Base-by-base conservation (phyloP, 2,329 filamentous ascomycete genomes). In the Reticulascus tulasneorum region DNA sequence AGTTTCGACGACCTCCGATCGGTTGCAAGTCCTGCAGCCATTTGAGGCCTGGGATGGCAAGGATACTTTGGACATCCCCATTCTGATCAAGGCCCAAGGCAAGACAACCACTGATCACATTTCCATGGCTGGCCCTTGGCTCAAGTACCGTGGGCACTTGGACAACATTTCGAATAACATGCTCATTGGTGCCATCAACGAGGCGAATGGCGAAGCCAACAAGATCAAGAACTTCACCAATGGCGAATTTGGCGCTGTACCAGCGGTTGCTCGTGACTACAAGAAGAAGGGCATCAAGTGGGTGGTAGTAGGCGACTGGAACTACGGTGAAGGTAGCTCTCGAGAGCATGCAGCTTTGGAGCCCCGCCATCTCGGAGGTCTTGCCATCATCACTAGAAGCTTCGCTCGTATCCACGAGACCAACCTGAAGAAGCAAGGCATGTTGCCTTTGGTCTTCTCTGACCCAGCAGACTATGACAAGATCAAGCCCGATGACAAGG, bases 91-190 rank as follows among this genome's bases (percentile, higher is more conserved):
- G 82, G 78, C 84, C 47, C 68, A 93, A 68, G 91, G 91, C 66
- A 96, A 97, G 82, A 95, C 89, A 49, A 96, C 90, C 48, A 95
- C 90, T 47, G 90, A 95, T 61, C 89, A 95, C 73, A 95, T 95
- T 69, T 95, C 89, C 45, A 94, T 94, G 87, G 90, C 89, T 51
- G 89, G 90, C 50, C 89, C 90, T 45, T 95, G 90, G 90, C 75
- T 97, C 65, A 96, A 96, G 78, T 97, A 96, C 80, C 88, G 91
- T 78, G 91, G 91, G 46, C 91, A 97, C 64, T 77, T 97, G 57
- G 91, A 96, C 80, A 97, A 97, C 79, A 96, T 97, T 72, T 96
- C 90, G 62, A 96, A 97, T 82, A 97, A 97, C 79, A 94, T 96
- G 88, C 71, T 97, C 64, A 96, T 97, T 54, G 91, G 91, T 72